phyloP scores from a whole-genome alignment of 495 filamentous ascomycete genomes.

The Penicillium canescens region DNA sequence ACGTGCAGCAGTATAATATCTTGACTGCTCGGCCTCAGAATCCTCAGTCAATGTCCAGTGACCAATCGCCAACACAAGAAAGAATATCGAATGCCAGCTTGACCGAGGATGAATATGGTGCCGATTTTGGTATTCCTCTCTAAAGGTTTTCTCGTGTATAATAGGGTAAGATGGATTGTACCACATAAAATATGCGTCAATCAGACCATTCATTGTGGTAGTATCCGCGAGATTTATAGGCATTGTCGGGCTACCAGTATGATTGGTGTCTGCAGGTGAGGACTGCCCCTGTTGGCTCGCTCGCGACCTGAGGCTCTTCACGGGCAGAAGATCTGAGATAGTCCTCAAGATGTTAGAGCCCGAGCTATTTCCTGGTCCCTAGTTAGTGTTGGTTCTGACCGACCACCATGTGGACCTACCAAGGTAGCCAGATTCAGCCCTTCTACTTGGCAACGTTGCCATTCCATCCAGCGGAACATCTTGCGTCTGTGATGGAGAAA shows the following conservation, averaged over 20 bases:
- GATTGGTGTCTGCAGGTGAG: not conserved
- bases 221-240: conserved; percentile 4
- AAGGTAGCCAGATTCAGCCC: conserved; percentile 21
- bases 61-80: conserved; percentile 26
- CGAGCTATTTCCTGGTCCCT: conserved; percentile 17
- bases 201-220: conserved; percentile 7
- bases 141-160: conserved; percentile 25
- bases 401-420: conserved; percentile 5
- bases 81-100: conserved; percentile 23
- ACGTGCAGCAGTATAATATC: conserved; percentile 23
- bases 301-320: not conserved
- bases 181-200: conserved; percentile 26
- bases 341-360: conserved; percentile 15
- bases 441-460: conserved; percentile 18
- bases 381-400: not conserved
- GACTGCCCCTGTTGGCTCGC: not conserved
- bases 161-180: conserved; percentile 23
- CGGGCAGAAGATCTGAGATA: conserved; percentile 16
- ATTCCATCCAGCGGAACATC: conserved; percentile 21
- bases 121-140: conserved; percentile 9
- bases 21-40: conserved; percentile 7
- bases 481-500: conserved; percentile 3
- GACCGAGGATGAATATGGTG: conserved; percentile 13
- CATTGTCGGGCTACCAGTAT: not conserved
- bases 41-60: conserved; percentile 16